These are phyloP conservation scores for Curvularia sp. DNA, from an alignment of 2,329 filamentous ascomycete genomes.

Conservation along the genomic window DNA sequence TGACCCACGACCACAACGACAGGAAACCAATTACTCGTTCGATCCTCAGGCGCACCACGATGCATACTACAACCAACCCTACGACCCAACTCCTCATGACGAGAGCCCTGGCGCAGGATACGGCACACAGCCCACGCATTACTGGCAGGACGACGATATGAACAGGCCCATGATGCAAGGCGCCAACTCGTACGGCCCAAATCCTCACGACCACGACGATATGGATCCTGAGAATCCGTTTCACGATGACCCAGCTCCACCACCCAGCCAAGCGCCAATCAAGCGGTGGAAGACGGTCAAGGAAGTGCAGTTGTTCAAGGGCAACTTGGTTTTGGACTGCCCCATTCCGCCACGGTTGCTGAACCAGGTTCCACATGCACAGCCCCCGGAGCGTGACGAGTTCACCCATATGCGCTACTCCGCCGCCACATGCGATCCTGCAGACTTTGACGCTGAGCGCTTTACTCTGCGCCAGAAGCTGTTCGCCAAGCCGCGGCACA, in stretches of 20 bases:
- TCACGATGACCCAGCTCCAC: conserved; percentile 54
- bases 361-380: conserved; percentile 84
- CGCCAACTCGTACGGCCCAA: conserved; percentile 66
- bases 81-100: conserved; percentile 71
- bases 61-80: conserved; percentile 82
- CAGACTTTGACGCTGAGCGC: conserved; percentile 84
- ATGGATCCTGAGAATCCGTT: conserved; percentile 47
- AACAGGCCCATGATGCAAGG: conserved; percentile 76
- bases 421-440: conserved; percentile 91
- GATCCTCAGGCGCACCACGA: conserved; percentile 88
- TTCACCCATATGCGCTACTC: conserved; percentile 92
- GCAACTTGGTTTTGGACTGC: conserved; percentile 95
- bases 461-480: conserved; percentile 91
- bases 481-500: conserved; percentile 90
- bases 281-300: conserved; percentile 98
- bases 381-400: conserved; percentile 80
- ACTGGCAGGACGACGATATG: conserved; percentile 74
- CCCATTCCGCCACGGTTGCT: conserved; percentile 89
- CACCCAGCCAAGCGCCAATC: conserved; percentile 67
- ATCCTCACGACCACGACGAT: conserved; percentile 60
- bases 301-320: conserved; percentile 95
- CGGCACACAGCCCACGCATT: conserved; percentile 57
- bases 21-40: conserved; percentile 71
- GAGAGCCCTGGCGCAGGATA: conserved; percentile 63
- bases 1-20: conserved; percentile 56